A percentile compares a stretch with the other conserved stretches of the same genome.
Conservation (phyloP, 192 early-diverging fungal species). For the Dissophora ornata region DNA sequence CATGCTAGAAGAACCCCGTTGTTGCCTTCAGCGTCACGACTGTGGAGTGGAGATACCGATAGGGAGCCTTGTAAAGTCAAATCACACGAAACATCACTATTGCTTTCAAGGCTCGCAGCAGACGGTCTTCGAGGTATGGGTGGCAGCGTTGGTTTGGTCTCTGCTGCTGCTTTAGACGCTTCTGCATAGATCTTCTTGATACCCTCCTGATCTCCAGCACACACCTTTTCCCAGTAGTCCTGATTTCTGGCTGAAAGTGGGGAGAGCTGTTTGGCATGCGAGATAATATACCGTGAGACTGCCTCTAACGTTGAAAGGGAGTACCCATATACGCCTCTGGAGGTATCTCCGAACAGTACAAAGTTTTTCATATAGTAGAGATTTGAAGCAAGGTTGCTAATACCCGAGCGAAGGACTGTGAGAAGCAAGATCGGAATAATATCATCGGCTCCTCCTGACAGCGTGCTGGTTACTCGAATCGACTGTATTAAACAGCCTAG, state of each 20-base stretch:
- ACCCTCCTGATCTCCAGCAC: conserved; percentile 39
- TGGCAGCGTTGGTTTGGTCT: neutral
- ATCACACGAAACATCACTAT: conserved; percentile 9
- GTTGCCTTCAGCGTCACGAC: conserved; percentile 56
- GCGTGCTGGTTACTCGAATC: conserved; percentile 31
- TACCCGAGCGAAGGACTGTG: conserved; percentile 57
- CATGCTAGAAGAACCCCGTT: conserved; percentile 56
- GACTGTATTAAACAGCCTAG: conserved; percentile 55
- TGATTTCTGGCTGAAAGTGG: conserved; percentile 53
- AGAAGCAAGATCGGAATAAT: conserved; percentile 61
- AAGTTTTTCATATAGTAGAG: conserved; percentile 64
- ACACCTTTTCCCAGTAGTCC: conserved; percentile 44
- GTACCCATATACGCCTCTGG: conserved; percentile 58
- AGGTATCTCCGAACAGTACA: conserved; percentile 53
- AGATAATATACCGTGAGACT: conserved; percentile 56
- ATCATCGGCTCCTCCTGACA: conserved; percentile 51
- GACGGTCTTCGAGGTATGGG: conserved; percentile 7
- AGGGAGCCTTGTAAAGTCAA: conserved; percentile 7
- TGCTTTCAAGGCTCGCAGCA: conserved; percentile 18
- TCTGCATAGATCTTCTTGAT: conserved; percentile 15
- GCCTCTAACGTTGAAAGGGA: conserved; percentile 63
- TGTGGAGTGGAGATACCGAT: conserved; percentile 24
- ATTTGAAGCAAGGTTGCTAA: conserved; percentile 59
- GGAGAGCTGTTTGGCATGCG: conserved; percentile 36
- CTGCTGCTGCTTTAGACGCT: neutral